Evolutionary conservation across 2,329 filamentous ascomycete genomes (phyloP).

Genomic region (Ophiostoma sp.): DNA sequence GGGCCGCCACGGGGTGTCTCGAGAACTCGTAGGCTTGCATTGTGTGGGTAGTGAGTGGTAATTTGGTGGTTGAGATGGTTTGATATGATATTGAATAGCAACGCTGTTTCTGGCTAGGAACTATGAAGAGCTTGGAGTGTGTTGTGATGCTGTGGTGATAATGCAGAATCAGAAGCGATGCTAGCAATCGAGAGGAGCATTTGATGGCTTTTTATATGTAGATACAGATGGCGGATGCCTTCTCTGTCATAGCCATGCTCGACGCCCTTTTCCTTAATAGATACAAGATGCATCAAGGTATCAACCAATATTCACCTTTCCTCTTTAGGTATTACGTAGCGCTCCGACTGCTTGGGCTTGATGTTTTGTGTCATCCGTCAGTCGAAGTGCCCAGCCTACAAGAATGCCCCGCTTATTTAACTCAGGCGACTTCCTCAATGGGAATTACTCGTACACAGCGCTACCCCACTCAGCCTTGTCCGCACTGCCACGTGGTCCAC

Average conservation of each 20-base stretch:
- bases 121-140: background rate
- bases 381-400: background rate
- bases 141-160: background rate
- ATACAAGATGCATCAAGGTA: background rate
- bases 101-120: background rate
- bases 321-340: conserved; percentile 4
- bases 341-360: background rate
- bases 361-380: background rate
- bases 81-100: background rate
- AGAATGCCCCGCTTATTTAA: background rate
- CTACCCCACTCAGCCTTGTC: conserved; percentile 12
- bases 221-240: background rate
- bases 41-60: background rate
- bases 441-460: conserved; percentile 7
- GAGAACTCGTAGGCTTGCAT: background rate
- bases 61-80: background rate
- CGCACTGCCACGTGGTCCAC: background rate
- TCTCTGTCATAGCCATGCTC: background rate
- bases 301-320: background rate
- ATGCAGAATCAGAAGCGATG: too few species aligned
- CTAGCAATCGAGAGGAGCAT: background rate
- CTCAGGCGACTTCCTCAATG: conserved; percentile 3
- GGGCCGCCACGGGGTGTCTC: background rate
- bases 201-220: background rate
- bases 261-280: background rate